Conservation (phyloP, 106 monocot species). For the Phalaenopsis aphrodite region DNA sequence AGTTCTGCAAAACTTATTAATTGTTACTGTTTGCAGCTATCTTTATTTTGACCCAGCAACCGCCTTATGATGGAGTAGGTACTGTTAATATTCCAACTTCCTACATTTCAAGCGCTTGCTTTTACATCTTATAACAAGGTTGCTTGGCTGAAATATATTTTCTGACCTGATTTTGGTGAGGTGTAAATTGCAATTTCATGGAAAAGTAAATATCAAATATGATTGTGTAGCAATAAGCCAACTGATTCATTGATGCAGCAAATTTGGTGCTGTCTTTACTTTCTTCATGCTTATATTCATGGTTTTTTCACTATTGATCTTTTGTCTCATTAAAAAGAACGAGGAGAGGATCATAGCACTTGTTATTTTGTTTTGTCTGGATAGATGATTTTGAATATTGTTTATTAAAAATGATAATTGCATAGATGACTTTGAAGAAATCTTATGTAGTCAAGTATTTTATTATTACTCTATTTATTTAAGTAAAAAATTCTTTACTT, state of each 20-base stretch:
- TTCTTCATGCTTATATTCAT: no score
- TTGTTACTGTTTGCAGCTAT: constrained; percentile 48
- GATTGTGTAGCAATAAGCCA: not conserved
- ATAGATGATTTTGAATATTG: no score
- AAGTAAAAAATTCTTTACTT: no score
- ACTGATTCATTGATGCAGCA: not conserved
- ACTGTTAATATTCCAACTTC: constrained; percentile 5
- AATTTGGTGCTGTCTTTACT: not conserved
- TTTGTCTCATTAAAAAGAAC: no score
- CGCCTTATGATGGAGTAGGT: constrained; percentile 80
- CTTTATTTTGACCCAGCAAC: constrained; percentile 61
- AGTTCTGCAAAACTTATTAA: not conserved
- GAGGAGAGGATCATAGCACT: no score
- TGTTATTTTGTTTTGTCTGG: no score
- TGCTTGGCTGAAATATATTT: not conserved
- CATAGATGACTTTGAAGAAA: no score
- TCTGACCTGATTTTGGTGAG: not conserved
- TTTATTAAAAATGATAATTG: no score
- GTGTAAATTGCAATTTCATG: not conserved
- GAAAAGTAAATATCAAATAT: not conserved
- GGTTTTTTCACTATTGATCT: no score
- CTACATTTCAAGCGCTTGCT: not conserved
- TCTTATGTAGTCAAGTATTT: no score
- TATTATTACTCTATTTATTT: no score
- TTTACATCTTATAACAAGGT: not conserved